Conservation (phyloP, 305 asterid genomes). For the Fraxinus velutina region DNA sequence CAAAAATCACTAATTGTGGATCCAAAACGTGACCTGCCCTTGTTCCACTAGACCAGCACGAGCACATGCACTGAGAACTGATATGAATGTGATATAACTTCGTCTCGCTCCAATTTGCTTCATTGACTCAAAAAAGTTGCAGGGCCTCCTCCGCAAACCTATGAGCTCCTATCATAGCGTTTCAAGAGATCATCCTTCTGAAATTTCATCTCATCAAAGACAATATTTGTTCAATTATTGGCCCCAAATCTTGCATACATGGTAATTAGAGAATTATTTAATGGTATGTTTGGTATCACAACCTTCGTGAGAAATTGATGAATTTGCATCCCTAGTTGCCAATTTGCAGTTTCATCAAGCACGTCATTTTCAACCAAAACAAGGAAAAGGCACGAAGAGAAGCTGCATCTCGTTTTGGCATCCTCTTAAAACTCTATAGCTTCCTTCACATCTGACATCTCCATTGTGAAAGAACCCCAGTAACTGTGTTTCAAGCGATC, state of each 20-base stretch:
- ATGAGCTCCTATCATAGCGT: conserved; percentile 53
- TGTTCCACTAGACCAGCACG: conserved; percentile 71
- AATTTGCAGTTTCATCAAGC: conserved; percentile 52
- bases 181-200: conserved; percentile 81
- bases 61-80: conserved; percentile 80
- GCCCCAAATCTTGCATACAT: conserved; percentile 82
- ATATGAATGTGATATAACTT: conserved; percentile 64
- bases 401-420: conserved; percentile 66
- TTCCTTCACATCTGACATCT: conserved; percentile 48
- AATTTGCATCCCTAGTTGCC: conserved; percentile 60
- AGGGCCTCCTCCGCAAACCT: conserved; percentile 68
- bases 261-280: conserved; percentile 76
- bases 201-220: conserved; percentile 53
- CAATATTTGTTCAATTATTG: conserved; percentile 52
- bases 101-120: conserved; percentile 51
- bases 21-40: conserved; percentile 50
- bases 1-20: conserved; percentile 65
- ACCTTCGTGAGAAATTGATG: conserved; percentile 64
- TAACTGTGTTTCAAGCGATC: conserved; percentile 73
- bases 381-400: conserved; percentile 62
- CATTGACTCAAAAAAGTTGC: conserved; percentile 62
- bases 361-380: conserved; percentile 60
- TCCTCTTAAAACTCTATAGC: conserved; percentile 56
- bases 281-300: conserved; percentile 58
- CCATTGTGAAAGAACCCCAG: conserved; percentile 72